Evolutionary conservation across 2,329 filamentous ascomycete genomes (phyloP), one percentile per base, ranked within the genome.

Genomic region (Alternaria conjuncta): DNA sequence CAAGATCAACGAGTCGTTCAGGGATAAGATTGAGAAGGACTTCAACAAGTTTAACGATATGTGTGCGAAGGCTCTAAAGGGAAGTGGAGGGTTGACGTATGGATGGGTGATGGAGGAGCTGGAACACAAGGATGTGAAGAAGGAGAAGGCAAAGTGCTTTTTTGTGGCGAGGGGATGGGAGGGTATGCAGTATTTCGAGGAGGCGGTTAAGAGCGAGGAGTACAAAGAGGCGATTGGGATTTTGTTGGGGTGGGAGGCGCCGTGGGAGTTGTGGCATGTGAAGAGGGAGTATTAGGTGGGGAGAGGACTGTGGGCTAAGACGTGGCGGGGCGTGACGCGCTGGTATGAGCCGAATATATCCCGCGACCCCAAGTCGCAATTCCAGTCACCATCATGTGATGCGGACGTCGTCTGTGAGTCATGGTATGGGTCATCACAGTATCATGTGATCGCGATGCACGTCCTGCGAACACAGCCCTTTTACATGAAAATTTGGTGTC

Each of bases 161-260:
- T 36, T 63, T 26, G 60, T 63, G 32, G 44, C 49, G 2, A 63
- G 60, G 44, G 50, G 60, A 5, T 63, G 60, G 56, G 56, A 60
- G 32, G 44, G 56, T 9, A 63, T 63, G 60, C 43, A 36, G 49
- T 53, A n/a, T 41, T 63, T 63, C 46, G 49, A 60, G 20, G 44
- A 59, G 15, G 6, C 59, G 12, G 11, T 63, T 0, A 18, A 18
- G 25, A 55, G 46, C 3, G 18, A 55, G 9, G 60, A 44, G 44
- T 62, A 47, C 10, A 54, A 41, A 20, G 55, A 49, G 43, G 60
- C 60, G 5, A 43, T 62, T 18, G 9, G 15, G 18, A 54, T 58
- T 7, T 10, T 59, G 30, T 10, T 49, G 49, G 60, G 4, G 7
- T 59, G 60, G 60, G n/a, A 25, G 47, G 55, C 47, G 23, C 55